phyloP scores from a whole-genome alignment of 345 rosid species.

The Eucalyptus caleyi region DNA sequence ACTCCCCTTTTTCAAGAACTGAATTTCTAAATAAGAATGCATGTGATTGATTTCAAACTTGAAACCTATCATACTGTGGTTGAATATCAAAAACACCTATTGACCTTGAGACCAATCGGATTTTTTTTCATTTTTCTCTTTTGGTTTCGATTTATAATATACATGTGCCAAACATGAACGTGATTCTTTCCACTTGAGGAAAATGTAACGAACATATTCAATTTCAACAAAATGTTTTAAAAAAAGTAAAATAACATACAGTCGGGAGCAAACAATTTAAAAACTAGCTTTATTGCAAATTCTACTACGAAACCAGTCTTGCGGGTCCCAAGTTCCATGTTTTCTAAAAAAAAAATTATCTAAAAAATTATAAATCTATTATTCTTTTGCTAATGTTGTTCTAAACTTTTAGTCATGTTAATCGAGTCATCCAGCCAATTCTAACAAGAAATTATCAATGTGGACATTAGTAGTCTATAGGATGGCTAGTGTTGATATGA shows the following conservation, averaged over 20 bases:
- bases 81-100: background rate
- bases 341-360: too few species aligned
- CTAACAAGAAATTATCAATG: accelerated
- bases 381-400: too few species aligned
- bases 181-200: background rate
- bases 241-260: background rate
- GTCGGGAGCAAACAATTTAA: accelerated
- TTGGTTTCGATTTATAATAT: background rate
- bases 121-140: background rate
- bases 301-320: accelerated
- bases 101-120: too few species aligned
- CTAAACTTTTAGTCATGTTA: too few species aligned
- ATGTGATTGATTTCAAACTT: background rate
- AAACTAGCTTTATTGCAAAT: accelerated
- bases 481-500: too few species aligned
- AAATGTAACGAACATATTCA: background rate
- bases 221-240: background rate
- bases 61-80: background rate
- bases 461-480: accelerated
- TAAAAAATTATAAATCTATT: too few species aligned
- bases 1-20: background rate
- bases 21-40: background rate
- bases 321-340: background rate
- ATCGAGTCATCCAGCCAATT: accelerated
- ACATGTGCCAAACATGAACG: too few species aligned